Base-by-base conservation (phyloP, 345 rosid species). In the Excoecaria cochinchinensis region DNA sequence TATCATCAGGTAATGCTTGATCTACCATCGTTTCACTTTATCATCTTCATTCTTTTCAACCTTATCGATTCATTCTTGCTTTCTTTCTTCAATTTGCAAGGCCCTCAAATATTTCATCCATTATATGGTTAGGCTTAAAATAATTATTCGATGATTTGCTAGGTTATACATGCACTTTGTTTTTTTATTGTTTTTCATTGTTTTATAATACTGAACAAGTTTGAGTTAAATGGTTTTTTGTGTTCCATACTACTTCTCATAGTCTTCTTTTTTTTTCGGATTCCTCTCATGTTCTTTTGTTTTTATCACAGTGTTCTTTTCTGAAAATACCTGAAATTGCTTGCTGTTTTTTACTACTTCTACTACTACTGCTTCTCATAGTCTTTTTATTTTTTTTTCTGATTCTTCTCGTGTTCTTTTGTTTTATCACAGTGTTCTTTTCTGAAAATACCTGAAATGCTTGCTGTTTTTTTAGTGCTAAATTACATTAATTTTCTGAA, bases 1-100 rank as follows among this genome's bases (percentile, higher is more conserved):
- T 79, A 87, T 96, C 76, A 87, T 90, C 77, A 85, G 97, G 99
- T 96, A 90, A 86, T 76, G 63, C 14, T 42, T 69, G 19, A 36
- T 24, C 1, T 4, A 36, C 51, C 44, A 25, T 21, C 19, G 51
- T 13, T 69, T 69, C 24, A 24, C 22, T 47, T 31, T 39, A 31
- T 71, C 53, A 40, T 52, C 22, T 25, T 12, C 42, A 10, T 50
- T 50, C 25, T 38, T 53, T 57, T 46, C 40, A 25, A 38, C 51
- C 44, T 55, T 17, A 14, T 4, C 22, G 11, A 14, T 10, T 62
- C 31, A 38, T 71, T 66, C 50, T 57, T 46, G 17, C 36, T 22
- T 47, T 55, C 36, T 56, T 10, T 13, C 16, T 19, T 42, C 42
- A 51, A 31, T 38, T 63, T 14, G 21, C 15, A 4, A 10, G 47